A percentile compares a stretch with the other conserved stretches of the same genome.
Conservation (phyloP, 2,329 filamentous ascomycete genomes). For the Epichloe gansuensis region DNA sequence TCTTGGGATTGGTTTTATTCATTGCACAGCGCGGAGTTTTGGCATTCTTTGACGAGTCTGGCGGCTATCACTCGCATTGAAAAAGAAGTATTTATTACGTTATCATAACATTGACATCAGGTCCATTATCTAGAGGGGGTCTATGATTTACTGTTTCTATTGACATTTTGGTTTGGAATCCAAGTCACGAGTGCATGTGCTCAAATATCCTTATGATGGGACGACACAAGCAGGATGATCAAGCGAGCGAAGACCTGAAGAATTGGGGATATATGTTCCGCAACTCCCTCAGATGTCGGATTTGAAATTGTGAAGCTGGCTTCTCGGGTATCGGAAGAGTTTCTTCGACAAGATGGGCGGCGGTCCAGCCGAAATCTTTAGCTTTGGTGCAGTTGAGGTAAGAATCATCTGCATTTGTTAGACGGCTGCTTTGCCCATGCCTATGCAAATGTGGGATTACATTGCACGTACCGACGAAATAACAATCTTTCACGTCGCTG, state of each 20-base stretch:
- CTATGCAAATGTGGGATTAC: not conserved
- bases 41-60: not conserved
- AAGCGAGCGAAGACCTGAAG: conserved; percentile 49
- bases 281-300: conserved; percentile 64
- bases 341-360: conserved; percentile 74
- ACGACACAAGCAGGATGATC: not conserved
- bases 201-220: not conserved
- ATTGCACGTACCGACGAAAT: conserved; percentile 67
- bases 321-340: conserved; percentile 48
- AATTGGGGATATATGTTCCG: conserved; percentile 67
- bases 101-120: not conserved
- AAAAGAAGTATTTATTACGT: not conserved
- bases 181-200: not conserved
- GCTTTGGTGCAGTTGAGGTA: conserved; percentile 68
- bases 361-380: conserved; percentile 70
- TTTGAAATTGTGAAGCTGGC: conserved; percentile 60
- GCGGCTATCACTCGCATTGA: not conserved
- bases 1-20: not conserved
- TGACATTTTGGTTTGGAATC: not conserved
- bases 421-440: not conserved
- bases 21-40: conserved; percentile 18
- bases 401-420: conserved; percentile 58
- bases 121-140: not conserved
- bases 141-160: not conserved
- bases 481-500: conserved; percentile 58